A percentile compares a stretch with the other conserved stretches of the same genome.
phyloP scores from a whole-genome alignment of 1,284 basidiomycete species.

The Tilletia walkeri region DNA sequence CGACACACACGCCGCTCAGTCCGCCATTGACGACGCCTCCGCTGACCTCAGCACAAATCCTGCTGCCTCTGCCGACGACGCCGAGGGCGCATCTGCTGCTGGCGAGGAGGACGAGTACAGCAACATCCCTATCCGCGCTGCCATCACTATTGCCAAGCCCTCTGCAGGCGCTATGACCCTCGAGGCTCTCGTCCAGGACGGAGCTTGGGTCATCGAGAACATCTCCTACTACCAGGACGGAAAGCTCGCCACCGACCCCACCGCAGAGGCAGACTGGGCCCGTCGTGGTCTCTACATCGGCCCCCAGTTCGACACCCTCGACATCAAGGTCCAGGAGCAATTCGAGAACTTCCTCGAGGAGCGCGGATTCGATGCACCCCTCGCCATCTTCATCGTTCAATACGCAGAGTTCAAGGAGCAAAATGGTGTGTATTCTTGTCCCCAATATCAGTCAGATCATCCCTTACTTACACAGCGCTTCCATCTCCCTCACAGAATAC shows the following conservation, averaged over 20 bases:
- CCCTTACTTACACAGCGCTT: too few relatives aligned
- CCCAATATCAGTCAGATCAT: background rate
- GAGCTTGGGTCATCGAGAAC: constrained; percentile 81
- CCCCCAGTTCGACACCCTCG: constrained; percentile 88
- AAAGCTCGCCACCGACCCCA: constrained; percentile 72
- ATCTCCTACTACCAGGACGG: constrained; percentile 78
- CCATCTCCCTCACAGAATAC: constrained; percentile 67
- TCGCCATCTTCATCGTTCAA: constrained; percentile 62
- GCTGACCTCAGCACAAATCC: constrained; percentile 21
- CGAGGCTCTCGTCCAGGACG: constrained; percentile 62
- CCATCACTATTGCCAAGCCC: constrained; percentile 76
- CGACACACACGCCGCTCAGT: constrained; percentile 36
- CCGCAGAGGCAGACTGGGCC: constrained; percentile 88
- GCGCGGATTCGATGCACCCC: constrained; percentile 77
- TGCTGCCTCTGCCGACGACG: constrained; percentile 49
- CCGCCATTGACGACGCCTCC: constrained; percentile 25
- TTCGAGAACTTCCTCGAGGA: constrained; percentile 80
- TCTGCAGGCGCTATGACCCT: constrained; percentile 45
- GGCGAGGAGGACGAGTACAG: constrained; percentile 54
- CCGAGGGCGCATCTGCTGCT: constrained; percentile 55
- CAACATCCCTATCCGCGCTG: constrained; percentile 69
- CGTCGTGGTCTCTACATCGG: constrained; percentile 87
- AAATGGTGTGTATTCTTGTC: constrained; percentile 59
- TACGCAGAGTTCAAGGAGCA: constrained; percentile 56
- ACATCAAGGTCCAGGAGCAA: constrained; percentile 78